These are phyloP conservation scores for Chaetomium strumarium DNA, from an alignment of 2,329 filamentous ascomycete species.

Conservation along the genomic window DNA sequence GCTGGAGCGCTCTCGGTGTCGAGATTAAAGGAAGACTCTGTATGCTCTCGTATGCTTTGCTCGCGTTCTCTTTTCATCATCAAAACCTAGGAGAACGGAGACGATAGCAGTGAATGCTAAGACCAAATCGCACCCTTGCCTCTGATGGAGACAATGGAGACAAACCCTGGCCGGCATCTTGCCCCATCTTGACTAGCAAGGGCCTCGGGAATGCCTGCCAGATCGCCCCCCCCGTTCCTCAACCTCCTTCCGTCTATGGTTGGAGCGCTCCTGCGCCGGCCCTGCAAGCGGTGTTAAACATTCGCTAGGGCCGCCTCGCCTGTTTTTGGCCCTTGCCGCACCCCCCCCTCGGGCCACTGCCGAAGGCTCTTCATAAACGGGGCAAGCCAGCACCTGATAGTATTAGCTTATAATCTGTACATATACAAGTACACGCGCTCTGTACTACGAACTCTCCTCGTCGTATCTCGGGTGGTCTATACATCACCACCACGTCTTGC, in stretches of 20 bases:
- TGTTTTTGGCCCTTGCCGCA: constrained; percentile 31
- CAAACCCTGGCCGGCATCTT: constrained; percentile 15
- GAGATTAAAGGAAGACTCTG: constrained; percentile 1
- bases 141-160: constrained; percentile 3
- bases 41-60: constrained; percentile 1
- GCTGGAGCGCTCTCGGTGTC: background rate
- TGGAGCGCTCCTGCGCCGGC: constrained; percentile 38
- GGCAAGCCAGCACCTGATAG: constrained; percentile 43
- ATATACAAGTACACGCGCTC: constrained; percentile 44
- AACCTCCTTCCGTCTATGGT: constrained; percentile 47
- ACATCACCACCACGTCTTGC: constrained; percentile 27
- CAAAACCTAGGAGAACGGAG: background rate
- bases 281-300: constrained; percentile 31
- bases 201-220: constrained; percentile 28
- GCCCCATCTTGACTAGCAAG: constrained; percentile 25
- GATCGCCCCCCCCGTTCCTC: constrained; percentile 32
- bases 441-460: constrained; percentile 39
- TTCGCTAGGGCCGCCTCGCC: constrained; percentile 21
- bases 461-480: constrained; percentile 24
- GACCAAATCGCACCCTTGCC: constrained; percentile 12
- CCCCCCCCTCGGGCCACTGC: constrained; percentile 41
- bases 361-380: constrained; percentile 43
- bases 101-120: constrained; percentile 16
- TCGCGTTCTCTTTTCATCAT: background rate
- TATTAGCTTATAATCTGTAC: constrained; percentile 33